phyloP scores from a whole-genome alignment of 345 rosid species.

The Theobroma cacao region DNA sequence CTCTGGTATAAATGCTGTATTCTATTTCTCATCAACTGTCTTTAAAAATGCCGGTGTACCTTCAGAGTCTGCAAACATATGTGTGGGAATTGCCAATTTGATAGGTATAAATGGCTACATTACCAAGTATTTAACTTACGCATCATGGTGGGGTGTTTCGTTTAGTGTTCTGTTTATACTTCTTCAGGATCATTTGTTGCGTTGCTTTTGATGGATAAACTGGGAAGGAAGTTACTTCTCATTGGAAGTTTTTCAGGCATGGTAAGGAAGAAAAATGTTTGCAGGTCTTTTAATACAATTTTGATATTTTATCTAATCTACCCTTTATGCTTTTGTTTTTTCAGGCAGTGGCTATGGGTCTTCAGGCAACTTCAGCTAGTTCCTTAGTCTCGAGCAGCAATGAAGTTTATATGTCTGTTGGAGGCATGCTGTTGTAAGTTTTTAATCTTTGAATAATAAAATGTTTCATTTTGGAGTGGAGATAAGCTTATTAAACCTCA shows the following conservation, averaged over 20 bases:
- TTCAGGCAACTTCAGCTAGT: constrained; percentile 75
- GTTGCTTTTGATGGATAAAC: constrained; percentile 84
- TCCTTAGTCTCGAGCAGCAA: constrained; percentile 52
- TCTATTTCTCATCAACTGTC: constrained; percentile 93
- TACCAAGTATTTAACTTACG: constrained; percentile 6
- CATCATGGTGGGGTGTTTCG: constrained; percentile 16
- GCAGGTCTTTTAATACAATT: not conserved
- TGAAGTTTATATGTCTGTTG: constrained; percentile 68
- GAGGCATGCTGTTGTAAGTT: constrained; percentile 92
- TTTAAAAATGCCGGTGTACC: constrained; percentile 91
- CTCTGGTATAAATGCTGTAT: constrained; percentile 93
- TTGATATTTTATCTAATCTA: not conserved
- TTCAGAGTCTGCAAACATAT: constrained; percentile 75
- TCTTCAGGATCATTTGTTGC: constrained; percentile 71
- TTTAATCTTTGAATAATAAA: constrained; percentile 8
- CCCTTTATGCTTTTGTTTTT: constrained; percentile 17
- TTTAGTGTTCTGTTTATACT: constrained; percentile 16
- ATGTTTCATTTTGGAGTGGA: not conserved
- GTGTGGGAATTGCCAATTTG: constrained; percentile 80
- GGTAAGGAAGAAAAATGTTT: constrained; percentile 42
- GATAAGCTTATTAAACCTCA: not conserved
- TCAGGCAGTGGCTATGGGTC: constrained; percentile 65
- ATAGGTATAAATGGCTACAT: constrained; percentile 44
- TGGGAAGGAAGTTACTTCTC: constrained; percentile 85
- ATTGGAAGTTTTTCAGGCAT: constrained; percentile 88